Conservation (phyloP, 2,329 filamentous ascomycete genomes). For the Penicillium sclerotigenum region DNA sequence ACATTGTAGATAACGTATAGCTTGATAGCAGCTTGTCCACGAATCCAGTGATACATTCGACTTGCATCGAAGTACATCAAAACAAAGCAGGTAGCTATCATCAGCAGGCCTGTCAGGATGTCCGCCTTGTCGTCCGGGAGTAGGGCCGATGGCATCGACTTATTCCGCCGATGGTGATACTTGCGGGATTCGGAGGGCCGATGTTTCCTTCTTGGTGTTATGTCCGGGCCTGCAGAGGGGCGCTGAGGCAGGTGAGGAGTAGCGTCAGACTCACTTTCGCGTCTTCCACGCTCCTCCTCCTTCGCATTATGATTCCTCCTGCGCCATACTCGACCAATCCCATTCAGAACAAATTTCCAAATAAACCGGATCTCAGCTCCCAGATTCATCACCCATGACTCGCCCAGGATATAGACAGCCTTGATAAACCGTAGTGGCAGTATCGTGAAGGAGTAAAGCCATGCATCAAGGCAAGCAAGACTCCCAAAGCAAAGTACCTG, state of each 20-base stretch:
- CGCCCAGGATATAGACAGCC: constrained; percentile 69
- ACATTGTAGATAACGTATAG: constrained; percentile 99
- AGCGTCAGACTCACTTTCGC: constrained; percentile 20
- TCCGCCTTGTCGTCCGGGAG: constrained; percentile 92
- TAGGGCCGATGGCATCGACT: constrained; percentile 79
- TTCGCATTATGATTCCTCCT: constrained; percentile 37
- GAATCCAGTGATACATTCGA: constrained; percentile 96
- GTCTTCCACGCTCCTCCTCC: constrained; percentile 15
- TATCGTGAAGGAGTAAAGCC: constrained; percentile 96
- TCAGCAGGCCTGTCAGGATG: constrained; percentile 82
- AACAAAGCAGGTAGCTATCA: constrained; percentile 78
- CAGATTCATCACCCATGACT: constrained; percentile 74
- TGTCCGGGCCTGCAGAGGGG: constrained; percentile 17
- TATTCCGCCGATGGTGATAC: constrained; percentile 64
- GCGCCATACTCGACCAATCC: constrained; percentile 77
- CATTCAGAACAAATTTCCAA: constrained; percentile 72
- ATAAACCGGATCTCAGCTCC: constrained; percentile 70
- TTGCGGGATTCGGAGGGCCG: constrained; percentile 37
- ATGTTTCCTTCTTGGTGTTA: constrained; percentile 24
- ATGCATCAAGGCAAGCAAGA: constrained; percentile 88
- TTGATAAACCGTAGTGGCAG: constrained; percentile 83
- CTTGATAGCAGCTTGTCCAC: constrained; percentile 94
- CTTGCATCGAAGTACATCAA: constrained; percentile 92
- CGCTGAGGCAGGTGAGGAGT: constrained; percentile 16
- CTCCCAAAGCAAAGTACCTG: constrained; percentile 82